These are phyloP conservation scores for Hypoxylon fuscum DNA, from an alignment of 495 filamentous ascomycete species.

Conservation along the genomic window DNA sequence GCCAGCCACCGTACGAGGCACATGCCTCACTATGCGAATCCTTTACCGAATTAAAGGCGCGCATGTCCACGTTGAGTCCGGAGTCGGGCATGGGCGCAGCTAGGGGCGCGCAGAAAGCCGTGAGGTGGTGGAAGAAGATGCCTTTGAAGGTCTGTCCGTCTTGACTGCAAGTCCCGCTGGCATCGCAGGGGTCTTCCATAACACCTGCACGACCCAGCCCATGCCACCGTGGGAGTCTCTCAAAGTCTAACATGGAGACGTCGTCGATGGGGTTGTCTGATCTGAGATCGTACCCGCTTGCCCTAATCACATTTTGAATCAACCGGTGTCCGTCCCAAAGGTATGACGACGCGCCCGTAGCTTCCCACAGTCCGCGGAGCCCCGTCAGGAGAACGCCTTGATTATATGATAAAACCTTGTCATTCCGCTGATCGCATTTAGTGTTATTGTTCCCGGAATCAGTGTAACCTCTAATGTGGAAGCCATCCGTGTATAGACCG, in stretches of 20 bases:
- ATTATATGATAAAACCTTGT: slow-evolving; percentile 96
- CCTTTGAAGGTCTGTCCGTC: slow-evolving; percentile 94
- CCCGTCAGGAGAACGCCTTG: slow-evolving; percentile 93
- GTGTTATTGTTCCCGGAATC: slow-evolving; percentile 58
- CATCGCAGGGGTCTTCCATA: slow-evolving; percentile 87
- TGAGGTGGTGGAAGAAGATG: slow-evolving; percentile 91
- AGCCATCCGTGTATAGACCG: slow-evolving; percentile 90
- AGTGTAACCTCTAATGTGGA: slow-evolving; percentile 79
- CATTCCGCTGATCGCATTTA: slow-evolving; percentile 79
- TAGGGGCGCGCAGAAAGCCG: slow-evolving; percentile 79
- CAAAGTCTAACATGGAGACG: slow-evolving; percentile 26
- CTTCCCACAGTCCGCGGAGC: slow-evolving; percentile 78
- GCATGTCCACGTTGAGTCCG: slow-evolving; percentile 12
- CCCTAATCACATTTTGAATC: slow-evolving; percentile 72
- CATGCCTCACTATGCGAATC: slow-evolving; percentile 68
- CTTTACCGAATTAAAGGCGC: slow-evolving; percentile 21
- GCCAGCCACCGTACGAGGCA: slow-evolving; percentile 72
- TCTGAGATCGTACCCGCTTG: slow-evolving; percentile 74
- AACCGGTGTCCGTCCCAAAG: slow-evolving; percentile 82
- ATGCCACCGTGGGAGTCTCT: slow-evolving; percentile 64
- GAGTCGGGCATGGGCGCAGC: slow-evolving; percentile 40
- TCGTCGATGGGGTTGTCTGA: slow-evolving; percentile 46
- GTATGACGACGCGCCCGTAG: slow-evolving; percentile 72
- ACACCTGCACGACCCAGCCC: slow-evolving; percentile 81
- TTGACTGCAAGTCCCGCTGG: slow-evolving; percentile 77